These are phyloP conservation scores for Calonectria pteridis DNA, from an alignment of 2,329 filamentous ascomycete genomes.

Conservation along the genomic window DNA sequence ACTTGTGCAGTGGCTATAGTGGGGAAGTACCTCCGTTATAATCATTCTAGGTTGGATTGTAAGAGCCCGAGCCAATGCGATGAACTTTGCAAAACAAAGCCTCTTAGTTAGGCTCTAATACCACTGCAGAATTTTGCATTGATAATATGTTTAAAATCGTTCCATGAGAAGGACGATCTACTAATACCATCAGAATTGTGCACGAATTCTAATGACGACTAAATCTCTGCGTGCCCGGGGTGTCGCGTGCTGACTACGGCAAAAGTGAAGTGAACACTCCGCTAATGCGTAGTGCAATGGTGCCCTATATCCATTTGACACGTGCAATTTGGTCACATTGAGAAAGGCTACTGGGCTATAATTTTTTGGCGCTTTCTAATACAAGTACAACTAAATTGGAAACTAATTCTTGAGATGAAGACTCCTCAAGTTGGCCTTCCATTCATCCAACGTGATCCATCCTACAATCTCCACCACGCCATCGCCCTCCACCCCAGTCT, in stretches of 20 bases:
- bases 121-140: no score
- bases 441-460: background rate
- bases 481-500: background rate
- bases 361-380: background rate
- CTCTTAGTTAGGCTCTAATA: background rate
- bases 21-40: no score
- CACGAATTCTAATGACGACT: background rate
- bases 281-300: no score
- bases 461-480: background rate
- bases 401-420: background rate
- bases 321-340: no score
- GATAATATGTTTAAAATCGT: background rate
- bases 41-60: no score
- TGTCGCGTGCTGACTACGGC: no score
- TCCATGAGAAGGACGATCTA: no score
- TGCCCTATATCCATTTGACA: no score
- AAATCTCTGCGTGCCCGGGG: no score
- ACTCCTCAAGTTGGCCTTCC: background rate
- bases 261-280: no score
- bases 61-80: background rate
- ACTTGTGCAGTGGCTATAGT: no score
- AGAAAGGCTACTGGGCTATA: no score
- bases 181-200: background rate
- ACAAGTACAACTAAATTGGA: background rate
- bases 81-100: background rate